Conservation (phyloP, 2,329 filamentous ascomycete species). For the Neofusicoccum kwambonambiense region DNA sequence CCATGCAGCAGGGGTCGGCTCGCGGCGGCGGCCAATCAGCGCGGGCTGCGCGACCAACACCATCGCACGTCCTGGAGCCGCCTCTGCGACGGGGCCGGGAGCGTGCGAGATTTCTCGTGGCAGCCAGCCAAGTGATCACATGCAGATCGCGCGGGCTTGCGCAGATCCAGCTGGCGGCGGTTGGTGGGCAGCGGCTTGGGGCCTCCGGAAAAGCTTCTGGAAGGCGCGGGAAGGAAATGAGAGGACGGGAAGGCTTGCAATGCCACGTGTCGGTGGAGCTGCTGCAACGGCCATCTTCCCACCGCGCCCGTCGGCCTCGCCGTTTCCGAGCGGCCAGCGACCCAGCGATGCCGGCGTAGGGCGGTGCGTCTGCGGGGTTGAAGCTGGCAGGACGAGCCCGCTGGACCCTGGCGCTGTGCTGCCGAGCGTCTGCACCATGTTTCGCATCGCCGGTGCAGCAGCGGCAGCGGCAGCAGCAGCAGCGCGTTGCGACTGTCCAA, state of each 20-base stretch:
- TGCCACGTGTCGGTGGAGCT: conserved; percentile 11
- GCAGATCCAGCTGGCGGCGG: background rate
- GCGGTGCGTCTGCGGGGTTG: conserved; percentile 1
- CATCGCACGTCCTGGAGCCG: background rate
- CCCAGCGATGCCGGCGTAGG: background rate
- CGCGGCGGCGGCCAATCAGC: conserved; percentile 3
- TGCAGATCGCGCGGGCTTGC: conserved; percentile 1
- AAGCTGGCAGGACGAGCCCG: background rate
- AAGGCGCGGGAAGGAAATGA: conserved; percentile 10
- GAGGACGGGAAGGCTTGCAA: conserved; percentile 6
- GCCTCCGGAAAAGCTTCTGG: conserved; percentile 1
- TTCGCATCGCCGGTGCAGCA: background rate
- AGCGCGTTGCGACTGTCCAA: background rate
- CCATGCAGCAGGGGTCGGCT: background rate
- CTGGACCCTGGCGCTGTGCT: background rate
- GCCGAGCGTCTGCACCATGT: background rate
- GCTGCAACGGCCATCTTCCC: conserved; percentile 3
- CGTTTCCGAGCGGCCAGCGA: background rate
- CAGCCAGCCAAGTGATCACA: background rate
- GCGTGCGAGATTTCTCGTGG: background rate
- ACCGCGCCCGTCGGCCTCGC: background rate
- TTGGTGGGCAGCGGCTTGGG: background rate
- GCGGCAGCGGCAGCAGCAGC: background rate
- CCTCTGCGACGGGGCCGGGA: background rate
- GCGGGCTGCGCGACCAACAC: background rate